Evolutionary conservation across 306 rosid genomes (phyloP).

Genomic region (Castanea sativa): DNA sequence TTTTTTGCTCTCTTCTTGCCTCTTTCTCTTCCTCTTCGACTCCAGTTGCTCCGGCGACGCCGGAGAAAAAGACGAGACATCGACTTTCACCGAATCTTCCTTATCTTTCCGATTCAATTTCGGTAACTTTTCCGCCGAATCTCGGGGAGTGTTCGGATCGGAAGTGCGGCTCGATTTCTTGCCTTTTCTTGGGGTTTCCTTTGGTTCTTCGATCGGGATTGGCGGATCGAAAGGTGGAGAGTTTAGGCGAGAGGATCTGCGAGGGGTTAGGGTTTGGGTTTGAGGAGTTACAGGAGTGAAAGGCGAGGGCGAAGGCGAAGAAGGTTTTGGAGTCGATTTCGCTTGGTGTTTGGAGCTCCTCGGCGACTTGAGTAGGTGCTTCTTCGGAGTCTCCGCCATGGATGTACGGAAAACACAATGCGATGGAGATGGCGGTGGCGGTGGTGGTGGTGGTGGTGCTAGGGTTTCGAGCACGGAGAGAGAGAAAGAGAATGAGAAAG

Average conservation of each 20-base stretch:
- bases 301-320: slow-evolving; percentile 31
- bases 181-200: slow-evolving; percentile 9
- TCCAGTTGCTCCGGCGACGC: slow-evolving; percentile 56
- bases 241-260: slow-evolving; percentile 54
- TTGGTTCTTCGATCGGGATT: background rate
- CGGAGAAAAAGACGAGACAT: slow-evolving; percentile 32
- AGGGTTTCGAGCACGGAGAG: slow-evolving; percentile 27
- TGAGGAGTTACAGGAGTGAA: slow-evolving; percentile 52
- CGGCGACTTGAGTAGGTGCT: slow-evolving; percentile 35
- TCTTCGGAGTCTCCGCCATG: slow-evolving; percentile 70
- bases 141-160: slow-evolving; percentile 7
- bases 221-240: slow-evolving; percentile 25
- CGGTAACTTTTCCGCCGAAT: background rate
- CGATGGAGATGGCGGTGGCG: slow-evolving; percentile 10
- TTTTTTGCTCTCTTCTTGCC: slow-evolving; percentile 19
- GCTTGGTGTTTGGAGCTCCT: slow-evolving; percentile 27
- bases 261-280: slow-evolving; percentile 41
- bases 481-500: background rate
- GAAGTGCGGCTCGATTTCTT: background rate
- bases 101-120: slow-evolving; percentile 19
- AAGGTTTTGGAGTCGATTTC: slow-evolving; percentile 20
- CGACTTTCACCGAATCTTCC: slow-evolving; percentile 4
- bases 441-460: background rate
- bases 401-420: slow-evolving; percentile 3
- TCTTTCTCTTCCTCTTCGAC: slow-evolving; percentile 51